Percentiles rank a stretch among this genome's conserved stretches.
These are phyloP conservation scores for Trypanosoma melophagium DNA, from an alignment of 208 protist genomes.

Conservation along the genomic window DNA sequence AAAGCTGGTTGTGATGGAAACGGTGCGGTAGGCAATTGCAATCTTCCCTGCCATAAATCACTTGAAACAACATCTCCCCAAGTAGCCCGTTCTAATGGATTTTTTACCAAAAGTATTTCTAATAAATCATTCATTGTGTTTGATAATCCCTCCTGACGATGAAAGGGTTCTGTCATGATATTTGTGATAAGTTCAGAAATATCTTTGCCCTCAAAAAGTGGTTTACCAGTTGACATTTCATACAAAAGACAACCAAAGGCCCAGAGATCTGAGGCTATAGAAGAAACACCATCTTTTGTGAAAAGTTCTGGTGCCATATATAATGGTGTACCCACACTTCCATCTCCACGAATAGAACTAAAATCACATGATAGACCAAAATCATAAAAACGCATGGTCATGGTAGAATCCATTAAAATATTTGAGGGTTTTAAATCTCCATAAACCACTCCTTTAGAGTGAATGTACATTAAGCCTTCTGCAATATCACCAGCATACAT, in stretches of 20 bases:
- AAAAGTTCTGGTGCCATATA: slow-evolving; percentile 96
- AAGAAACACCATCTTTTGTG: slow-evolving; percentile 55
- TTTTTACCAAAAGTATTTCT: slow-evolving; percentile 68
- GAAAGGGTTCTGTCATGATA: slow-evolving; percentile 65
- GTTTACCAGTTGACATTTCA: slow-evolving; percentile 87
- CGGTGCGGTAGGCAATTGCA: slow-evolving; percentile 22
- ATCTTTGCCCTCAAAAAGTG: slow-evolving; percentile 93
- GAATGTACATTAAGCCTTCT: slow-evolving; percentile 87
- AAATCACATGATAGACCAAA: slow-evolving; percentile 87
- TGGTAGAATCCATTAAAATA: slow-evolving; percentile 90
- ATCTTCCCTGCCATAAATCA: slow-evolving; percentile 78
- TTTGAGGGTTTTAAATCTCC: slow-evolving; percentile 93
- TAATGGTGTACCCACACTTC: slow-evolving; percentile 70
- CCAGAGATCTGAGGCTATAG: slow-evolving; percentile 93
- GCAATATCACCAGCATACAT: slow-evolving; percentile 84
- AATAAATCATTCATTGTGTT: slow-evolving; percentile 73
- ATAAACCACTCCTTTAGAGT: slow-evolving; percentile 89
- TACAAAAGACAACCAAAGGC: slow-evolving; percentile 92
- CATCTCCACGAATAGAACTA: slow-evolving; percentile 14
- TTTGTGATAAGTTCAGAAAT: slow-evolving; percentile 90
- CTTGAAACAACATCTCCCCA: slow-evolving; percentile 78
- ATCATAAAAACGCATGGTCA: slow-evolving; percentile 90
- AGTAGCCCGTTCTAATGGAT: slow-evolving; percentile 70
- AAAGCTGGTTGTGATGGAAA: slow-evolving; percentile 69
- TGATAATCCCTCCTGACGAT: slow-evolving; percentile 37